Evolutionary conservation across 2,329 filamentous ascomycete genomes (phyloP).

Genomic region (Nemania bipapillata): DNA sequence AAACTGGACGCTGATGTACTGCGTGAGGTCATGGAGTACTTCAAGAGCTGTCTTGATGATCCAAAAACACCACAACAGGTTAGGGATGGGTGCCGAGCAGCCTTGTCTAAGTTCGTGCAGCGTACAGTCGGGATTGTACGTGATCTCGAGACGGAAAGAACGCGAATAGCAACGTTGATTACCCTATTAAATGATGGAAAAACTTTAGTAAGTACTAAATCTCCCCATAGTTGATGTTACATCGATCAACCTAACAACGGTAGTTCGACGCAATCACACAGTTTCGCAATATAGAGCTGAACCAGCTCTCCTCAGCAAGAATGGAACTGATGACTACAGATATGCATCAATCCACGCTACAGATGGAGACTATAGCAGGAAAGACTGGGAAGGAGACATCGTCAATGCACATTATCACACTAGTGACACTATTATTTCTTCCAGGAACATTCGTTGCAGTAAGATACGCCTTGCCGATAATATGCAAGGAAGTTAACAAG

Average conservation of each 20-base stretch:
- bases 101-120: constrained; percentile 1
- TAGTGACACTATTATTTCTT: constrained; percentile 25
- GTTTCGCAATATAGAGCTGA: constrained; percentile 23
- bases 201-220: constrained; percentile 2
- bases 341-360: constrained; percentile 24
- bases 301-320: not conserved
- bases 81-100: not conserved
- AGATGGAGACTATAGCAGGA: constrained; percentile 17
- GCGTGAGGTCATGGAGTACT: not conserved
- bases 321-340: constrained; percentile 13
- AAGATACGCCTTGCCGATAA: constrained; percentile 15
- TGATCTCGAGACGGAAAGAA: not conserved
- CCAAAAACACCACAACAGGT: not conserved
- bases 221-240: not conserved
- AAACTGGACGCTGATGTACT: constrained; percentile 1
- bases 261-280: constrained; percentile 24
- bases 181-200: constrained; percentile 20
- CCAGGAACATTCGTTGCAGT: constrained; percentile 30
- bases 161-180: constrained; percentile 14
- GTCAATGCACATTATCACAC: constrained; percentile 27
- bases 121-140: constrained; percentile 3
- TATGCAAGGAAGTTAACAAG: constrained; percentile 1
- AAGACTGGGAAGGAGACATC: constrained; percentile 19
- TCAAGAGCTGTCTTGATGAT: not conserved
- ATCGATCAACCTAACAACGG: not conserved